These are phyloP conservation scores for Pelargonium cotyledonis DNA, from an alignment of 441 rosid genomes.

Conservation along the genomic window DNA sequence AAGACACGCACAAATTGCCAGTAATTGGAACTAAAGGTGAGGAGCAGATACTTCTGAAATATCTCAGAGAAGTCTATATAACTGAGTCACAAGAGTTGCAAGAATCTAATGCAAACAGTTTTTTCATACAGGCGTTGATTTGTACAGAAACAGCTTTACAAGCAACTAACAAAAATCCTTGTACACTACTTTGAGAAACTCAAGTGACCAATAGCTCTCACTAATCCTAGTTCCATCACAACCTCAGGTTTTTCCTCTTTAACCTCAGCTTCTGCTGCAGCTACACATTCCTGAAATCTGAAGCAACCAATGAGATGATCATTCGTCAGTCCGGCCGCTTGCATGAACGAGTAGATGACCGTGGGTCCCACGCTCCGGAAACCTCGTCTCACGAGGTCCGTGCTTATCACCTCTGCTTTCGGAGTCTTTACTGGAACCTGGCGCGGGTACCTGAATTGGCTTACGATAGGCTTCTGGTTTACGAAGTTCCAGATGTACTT, in stretches of 20 bases:
- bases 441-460: slow-evolving; percentile 7
- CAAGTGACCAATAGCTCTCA: neutral
- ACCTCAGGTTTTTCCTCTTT: slow-evolving; percentile 17
- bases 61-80: too few relatives aligned
- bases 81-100: neutral
- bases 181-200: neutral
- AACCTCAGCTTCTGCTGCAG: slow-evolving; percentile 11
- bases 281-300: slow-evolving; percentile 14
- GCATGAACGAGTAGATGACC: slow-evolving; percentile 7
- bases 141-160: slow-evolving; percentile 2
- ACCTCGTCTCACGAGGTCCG: slow-evolving; percentile 1
- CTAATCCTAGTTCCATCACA: slow-evolving; percentile 5
- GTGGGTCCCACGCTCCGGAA: slow-evolving; percentile 8
- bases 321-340: slow-evolving; percentile 13
- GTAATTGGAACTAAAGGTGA: too few relatives aligned
- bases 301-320: slow-evolving; percentile 19
- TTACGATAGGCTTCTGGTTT: slow-evolving; percentile 13
- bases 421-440: slow-evolving; percentile 6
- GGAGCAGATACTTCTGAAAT: too few relatives aligned
- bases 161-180: neutral
- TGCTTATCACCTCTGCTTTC: neutral
- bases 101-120: neutral
- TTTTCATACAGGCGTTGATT: neutral
- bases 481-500: slow-evolving; percentile 27
- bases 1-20: too few relatives aligned